These are phyloP conservation scores for Penicillium verrucosum DNA, from an alignment of 2,329 filamentous ascomycete species.

Conservation along the genomic window DNA sequence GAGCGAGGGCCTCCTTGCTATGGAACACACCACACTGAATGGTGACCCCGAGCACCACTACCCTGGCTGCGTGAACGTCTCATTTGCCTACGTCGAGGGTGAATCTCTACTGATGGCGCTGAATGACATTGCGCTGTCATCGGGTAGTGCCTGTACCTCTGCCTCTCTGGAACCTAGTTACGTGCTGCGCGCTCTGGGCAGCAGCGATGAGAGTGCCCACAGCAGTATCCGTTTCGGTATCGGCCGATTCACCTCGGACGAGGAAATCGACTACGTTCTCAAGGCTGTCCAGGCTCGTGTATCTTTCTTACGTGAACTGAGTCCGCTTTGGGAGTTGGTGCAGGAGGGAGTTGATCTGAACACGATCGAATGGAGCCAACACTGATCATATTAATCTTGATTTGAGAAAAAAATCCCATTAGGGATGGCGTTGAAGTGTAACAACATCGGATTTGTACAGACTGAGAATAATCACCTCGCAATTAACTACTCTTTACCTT, in stretches of 20 bases:
- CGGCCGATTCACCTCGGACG: constrained; percentile 91
- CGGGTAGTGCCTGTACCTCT: constrained; percentile 93
- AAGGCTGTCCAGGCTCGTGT: constrained; percentile 91
- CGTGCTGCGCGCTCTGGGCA: constrained; percentile 88
- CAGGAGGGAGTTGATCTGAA: constrained; percentile 94
- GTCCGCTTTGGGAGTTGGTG: constrained; percentile 94
- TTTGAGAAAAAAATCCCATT: constrained; percentile 14
- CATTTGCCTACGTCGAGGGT: constrained; percentile 96
- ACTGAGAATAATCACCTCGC: constrained; percentile 20
- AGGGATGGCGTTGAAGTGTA: constrained; percentile 23
- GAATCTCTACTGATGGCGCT: constrained; percentile 97
- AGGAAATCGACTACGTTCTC: constrained; percentile 94
- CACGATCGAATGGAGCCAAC: constrained; percentile 97
- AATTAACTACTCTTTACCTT: constrained; percentile 1
- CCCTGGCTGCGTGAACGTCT: constrained; percentile 95
- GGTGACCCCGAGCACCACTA: constrained; percentile 82
- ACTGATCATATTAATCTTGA: constrained; percentile 54
- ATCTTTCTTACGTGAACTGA: constrained; percentile 87
- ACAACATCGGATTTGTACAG: constrained; percentile 24
- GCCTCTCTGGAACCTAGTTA: constrained; percentile 96
- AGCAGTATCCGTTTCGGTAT: constrained; percentile 98
- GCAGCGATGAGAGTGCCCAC: constrained; percentile 95
- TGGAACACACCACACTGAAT: constrained; percentile 92
- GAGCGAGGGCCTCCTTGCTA: constrained; percentile 72
- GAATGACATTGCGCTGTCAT: constrained; percentile 96